phyloP scores from a whole-genome alignment of 23 red algal genomes.

The Agarophyton chilense region DNA sequence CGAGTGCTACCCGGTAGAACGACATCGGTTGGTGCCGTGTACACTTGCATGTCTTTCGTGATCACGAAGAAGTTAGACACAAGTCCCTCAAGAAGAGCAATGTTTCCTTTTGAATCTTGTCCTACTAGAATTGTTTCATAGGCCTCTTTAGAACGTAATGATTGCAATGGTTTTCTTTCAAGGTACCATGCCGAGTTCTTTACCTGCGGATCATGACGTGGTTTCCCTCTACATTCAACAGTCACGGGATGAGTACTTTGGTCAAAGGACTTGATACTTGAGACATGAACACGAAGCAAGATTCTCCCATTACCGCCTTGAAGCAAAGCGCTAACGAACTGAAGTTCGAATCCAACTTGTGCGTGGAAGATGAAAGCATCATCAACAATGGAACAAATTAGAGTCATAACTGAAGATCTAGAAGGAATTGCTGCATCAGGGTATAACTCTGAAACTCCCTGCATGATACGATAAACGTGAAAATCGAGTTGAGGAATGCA shows the following conservation, averaged over 20 bases:
- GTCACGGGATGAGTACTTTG: not conserved
- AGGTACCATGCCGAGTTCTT: slow-evolving; percentile 57
- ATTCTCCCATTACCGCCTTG: not conserved
- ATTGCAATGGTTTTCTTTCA: slow-evolving; percentile 41
- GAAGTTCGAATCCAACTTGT: not conserved
- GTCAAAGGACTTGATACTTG: not conserved
- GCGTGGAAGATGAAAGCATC: not conserved
- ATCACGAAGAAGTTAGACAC: slow-evolving; percentile 58
- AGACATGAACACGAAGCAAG: slow-evolving; percentile 2
- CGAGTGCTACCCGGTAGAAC: slow-evolving; percentile 47
- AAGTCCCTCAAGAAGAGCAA: slow-evolving; percentile 39
- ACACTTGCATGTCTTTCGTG: slow-evolving; percentile 20
- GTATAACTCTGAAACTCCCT: not conserved
- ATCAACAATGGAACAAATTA: not conserved
- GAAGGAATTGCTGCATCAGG: not conserved
- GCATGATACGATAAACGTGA: not conserved
- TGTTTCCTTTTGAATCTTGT: slow-evolving; percentile 3
- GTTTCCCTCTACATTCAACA: slow-evolving; percentile 56
- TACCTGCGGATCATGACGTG: slow-evolving; percentile 26
- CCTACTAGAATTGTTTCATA: slow-evolving; percentile 53
- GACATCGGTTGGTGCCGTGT: slow-evolving; percentile 20
- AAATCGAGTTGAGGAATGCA: slow-evolving; percentile 5
- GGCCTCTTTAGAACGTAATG: not conserved
- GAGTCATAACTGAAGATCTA: not conserved
- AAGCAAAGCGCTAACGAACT: not conserved